Evolutionary conservation across 164 flowering plant genomes (phyloP), one percentile per base, ranked within the genome.

Genomic region (Euptelea pleiosperma): DNA sequence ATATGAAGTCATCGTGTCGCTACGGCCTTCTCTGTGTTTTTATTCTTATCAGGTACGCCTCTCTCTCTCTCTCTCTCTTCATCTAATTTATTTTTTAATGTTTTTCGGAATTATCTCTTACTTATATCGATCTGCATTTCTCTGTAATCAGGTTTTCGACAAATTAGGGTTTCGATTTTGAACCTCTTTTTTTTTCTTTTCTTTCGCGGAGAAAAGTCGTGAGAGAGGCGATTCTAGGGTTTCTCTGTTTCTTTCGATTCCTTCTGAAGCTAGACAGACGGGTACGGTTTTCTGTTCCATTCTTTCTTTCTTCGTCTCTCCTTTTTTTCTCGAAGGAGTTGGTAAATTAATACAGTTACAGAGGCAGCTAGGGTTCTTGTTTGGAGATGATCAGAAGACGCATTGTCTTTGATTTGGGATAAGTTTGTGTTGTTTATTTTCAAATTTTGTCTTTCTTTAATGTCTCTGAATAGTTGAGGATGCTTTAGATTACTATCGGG

Each of bases 151-250:
- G 34, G 14, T 42, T 30, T 30, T n/a, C 12, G 11, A 8, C 19
- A 48, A 29, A 19, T 28, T 57, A 41, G 60, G 60, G 50, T 43
- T 43, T 57, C 49, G 40, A 8, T 42, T 43, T 42, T 43, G n/a
- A n/a, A n/a, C 24, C 28, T 2, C n/a, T 6, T 8, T 16, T 2
- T n/a, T 15, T 48, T 48, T 42, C 10, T 19, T 45, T 4, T 28
- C 3, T 28, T 48, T 48, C 28, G 60, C 31, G 46, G 36, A 30
- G 18, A 26, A 11, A 25, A 40, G 15, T 7, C 18, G 8, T 12
- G 35, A 41, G 60, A 57, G 41, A 33, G 61, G 61, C n/a, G 51
- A 45, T 42, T 57, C 19, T 57, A 57, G 61, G 61, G 61, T 57
- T 57, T 40, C 16, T 29, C 12, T 31, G 61, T 57, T 57, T 40